phyloP scores from a whole-genome alignment of 2,329 filamentous ascomycete species.

The Aphanocladium album region DNA sequence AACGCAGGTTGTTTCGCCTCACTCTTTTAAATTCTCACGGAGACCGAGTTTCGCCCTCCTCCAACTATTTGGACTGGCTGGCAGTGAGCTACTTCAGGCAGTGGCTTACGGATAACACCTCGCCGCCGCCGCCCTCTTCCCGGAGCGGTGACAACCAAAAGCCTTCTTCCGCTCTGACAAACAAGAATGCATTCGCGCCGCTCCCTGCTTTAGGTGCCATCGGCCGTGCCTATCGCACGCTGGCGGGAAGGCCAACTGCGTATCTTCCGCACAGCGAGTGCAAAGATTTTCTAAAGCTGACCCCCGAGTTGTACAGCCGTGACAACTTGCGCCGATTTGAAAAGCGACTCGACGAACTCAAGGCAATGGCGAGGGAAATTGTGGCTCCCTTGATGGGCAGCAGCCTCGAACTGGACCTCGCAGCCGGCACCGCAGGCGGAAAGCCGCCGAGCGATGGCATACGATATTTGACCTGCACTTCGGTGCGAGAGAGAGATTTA shows the following conservation, averaged over 20 bases:
- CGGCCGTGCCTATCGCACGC: conserved; percentile 71
- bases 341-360: conserved; percentile 81
- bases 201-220: conserved; percentile 59
- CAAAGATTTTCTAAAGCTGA: conserved; percentile 82
- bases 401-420: conserved; percentile 71
- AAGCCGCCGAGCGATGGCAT: conserved; percentile 38
- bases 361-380: conserved; percentile 72
- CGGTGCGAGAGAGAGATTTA: conserved; percentile 43
- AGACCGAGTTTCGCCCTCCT: conserved; percentile 74
- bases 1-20: conserved; percentile 76
- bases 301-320: conserved; percentile 74
- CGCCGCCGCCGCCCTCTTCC: conserved; percentile 49
- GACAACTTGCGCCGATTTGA: conserved; percentile 86
- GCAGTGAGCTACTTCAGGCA: conserved; percentile 83
- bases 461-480: conserved; percentile 47
- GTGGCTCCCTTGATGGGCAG: conserved; percentile 84
- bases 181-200: conserved; percentile 32
- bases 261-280: conserved; percentile 84
- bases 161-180: conserved; percentile 30
- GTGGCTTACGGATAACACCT: conserved; percentile 88
- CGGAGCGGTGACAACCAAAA: conserved; percentile 16
- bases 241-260: conserved; percentile 54
- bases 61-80: conserved; percentile 84
- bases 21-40: conserved; percentile 73
- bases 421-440: conserved; percentile 32